Evolutionary conservation across 2,329 filamentous ascomycete species (phyloP), one percentile per base, ranked within the genome.

Genomic region (Aspergillus tubingensis): DNA sequence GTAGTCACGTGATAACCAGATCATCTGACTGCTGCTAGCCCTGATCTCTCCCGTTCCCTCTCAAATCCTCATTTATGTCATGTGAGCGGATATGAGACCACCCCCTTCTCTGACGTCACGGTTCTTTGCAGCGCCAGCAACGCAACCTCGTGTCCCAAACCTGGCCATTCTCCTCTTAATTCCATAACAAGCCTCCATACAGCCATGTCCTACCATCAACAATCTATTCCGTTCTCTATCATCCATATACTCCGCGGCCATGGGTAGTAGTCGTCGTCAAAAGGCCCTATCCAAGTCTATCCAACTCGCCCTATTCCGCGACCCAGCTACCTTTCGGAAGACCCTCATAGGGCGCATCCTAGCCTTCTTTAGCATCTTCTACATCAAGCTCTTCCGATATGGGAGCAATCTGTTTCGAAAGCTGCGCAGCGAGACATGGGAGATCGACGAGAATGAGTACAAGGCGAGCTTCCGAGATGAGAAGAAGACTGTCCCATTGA

Each of bases 371-470:
- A 79, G 80, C 0, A 65, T 86, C 3, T 83, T 82, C 70, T 75
- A 79, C 54, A 76, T 86, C 4, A 72, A 75, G 1, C 78, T 86
- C 1, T 68, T 79, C 25, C 80, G 80, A 51, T 80, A 81, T 64
- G 76, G 80, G 7, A 74, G 77, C 2, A 76, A 79, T 3, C 68
- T 83, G 0, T 88, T 88, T 69, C 73, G 72, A 8, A 79, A 77
- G 13, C 75, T 88, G 10, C 80, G 86, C 7, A 76, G 76, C 5
- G 75, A 82, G 6, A 73, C 77, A 17, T 88, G 86, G 85, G 61
- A 77, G 4, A 80, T 87, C 36, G 74, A 81, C 23, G 82, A 86
- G 60, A 77, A 82, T 10, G 82, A 82, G 21, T 88, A 87, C 63
- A 76, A 73, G 11, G 78, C 79, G 27, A 85, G 81, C 63, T 88